Evolutionary conservation across 2,329 filamentous ascomycete genomes (phyloP), one percentile per base, ranked within the genome.

Genomic region (Ascochyta rabiei): DNA sequence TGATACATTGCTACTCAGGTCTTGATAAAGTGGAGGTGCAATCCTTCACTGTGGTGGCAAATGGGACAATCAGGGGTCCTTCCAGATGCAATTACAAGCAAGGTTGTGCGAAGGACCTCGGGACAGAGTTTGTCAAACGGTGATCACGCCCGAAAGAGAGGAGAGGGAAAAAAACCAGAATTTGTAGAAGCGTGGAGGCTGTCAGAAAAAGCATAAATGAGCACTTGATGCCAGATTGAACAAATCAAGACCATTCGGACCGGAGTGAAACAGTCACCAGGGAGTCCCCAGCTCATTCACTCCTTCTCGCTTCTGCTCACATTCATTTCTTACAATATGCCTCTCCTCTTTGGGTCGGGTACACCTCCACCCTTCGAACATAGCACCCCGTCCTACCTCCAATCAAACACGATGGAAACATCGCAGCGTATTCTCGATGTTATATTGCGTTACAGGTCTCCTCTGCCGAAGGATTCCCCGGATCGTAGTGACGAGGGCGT

Each of bases 401-500:
- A 37, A 28, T 15, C 18, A 18, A 45, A 43, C 13, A 6, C 30
- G 1, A 26, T 57, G 42, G 30, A 37, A 5, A 51, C 23, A 30
- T 56, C 59, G 2, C 51, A 60, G 26, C 46, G 23, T 4, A 56
- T 62, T 12, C 51, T 62, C 16, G 48, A 57, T 30, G 45, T 57
- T 12, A 60, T 60, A 38, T 31, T 57, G 31, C 46, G 53, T 12
- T 62, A 62, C 42, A 59, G 43, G 43, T 51, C 49, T 37, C 53
- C 59, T 35, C 21, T 60, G 1, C 57, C 59, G 18, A 57, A 45
- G 21, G 42, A 48, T 16, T 35, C 49, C 12, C 28, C 31, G 6
- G 53, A 62, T 21, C 53, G 53, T 30, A 57, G 53, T 39, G 59
- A 62, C 41, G 59, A 62, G 35, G 59, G 59, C 26, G 48, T 49